Base-by-base conservation (phyloP, 345 rosid genomes). In the Citrus cavaleriei region DNA sequence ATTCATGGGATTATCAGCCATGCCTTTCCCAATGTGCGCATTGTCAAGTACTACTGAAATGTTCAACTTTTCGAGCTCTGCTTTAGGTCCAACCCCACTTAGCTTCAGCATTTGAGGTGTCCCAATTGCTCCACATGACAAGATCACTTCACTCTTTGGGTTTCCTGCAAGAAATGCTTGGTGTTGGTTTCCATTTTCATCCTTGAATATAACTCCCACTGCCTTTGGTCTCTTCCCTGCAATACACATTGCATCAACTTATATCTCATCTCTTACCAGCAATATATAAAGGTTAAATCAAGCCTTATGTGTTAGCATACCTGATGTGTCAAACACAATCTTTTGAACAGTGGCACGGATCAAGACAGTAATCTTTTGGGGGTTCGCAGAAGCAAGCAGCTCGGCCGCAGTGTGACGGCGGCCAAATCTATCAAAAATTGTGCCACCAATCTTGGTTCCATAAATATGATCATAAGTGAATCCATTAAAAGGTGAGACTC, bases 1-100 rank as follows among this genome's bases (percentile, higher is more conserved):
- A 81, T 97, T 97, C 98, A 94, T 91, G 22, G 99, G 99, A 77
- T 97, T 97, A 80, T 97, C 99, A 70, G 88, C 92, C 92, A 97
- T 91, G 79, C 90, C 98, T 85, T 87, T 80, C n/a, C 99, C 99
- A 0, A 97, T 98, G 83, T 87, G 82, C 55, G 81, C 77, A 71
- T 93, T 93, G 63, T 88, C 85, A 16, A 89, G 77, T 10, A 94
- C 95, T 19, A 84, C 69, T 7, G 98, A 82, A 78, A 97, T 91
- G 85, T 88, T 91, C 40, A 90, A 64, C 65, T 86, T 88, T 79
- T 88, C 62, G 4, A 96, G 95, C 51, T 93, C 92, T 14, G 74
- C 82, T 84, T 82, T 89, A 3, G 98, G 98, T 49, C 99, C 99
- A 73, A 96, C 78, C 4, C 99, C 99, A 78, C 99, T 96, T 12